Conservation (phyloP, 805 yeast species). For the Starmerella apicola region DNA sequence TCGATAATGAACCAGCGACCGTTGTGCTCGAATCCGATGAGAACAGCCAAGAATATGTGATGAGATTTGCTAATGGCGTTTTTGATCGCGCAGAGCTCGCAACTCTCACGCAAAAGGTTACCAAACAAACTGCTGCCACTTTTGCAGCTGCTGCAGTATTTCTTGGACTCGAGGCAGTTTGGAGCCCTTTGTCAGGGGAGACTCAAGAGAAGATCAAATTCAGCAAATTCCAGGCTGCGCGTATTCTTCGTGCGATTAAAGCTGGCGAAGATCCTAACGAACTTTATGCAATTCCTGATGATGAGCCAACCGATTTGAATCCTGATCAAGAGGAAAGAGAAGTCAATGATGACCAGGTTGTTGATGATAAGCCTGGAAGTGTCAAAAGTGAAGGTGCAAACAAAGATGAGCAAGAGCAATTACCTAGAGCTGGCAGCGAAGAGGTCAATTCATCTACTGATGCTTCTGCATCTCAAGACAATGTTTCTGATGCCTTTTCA, state of each 20-base stretch:
- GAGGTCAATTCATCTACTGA: no score
- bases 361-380: not conserved
- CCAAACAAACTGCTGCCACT: constrained; percentile 37
- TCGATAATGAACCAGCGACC: constrained; percentile 27
- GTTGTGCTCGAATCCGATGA: constrained; percentile 48
- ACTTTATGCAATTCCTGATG: constrained; percentile 27
- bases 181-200: constrained; percentile 27
- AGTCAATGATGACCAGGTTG: not conserved
- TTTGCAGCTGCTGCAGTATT: constrained; percentile 47
- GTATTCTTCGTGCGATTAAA: constrained; percentile 40
- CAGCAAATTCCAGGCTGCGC: constrained; percentile 49
- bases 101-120: constrained; percentile 33
- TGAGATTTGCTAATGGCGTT: constrained; percentile 45
- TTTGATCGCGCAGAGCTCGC: constrained; percentile 44
- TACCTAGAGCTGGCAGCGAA: not conserved
- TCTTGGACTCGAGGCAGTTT: constrained; percentile 36
- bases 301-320: constrained; percentile 10
- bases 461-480: not conserved
- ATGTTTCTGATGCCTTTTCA: not conserved
- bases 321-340: not conserved
- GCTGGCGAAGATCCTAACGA: constrained; percentile 49
- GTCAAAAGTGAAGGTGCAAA: not conserved
- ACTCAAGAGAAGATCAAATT: constrained; percentile 38
- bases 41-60: constrained; percentile 43
- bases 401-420: not conserved